Conservation (phyloP, 768 basidiomycete genomes). For the Boletellus emodensis region DNA sequence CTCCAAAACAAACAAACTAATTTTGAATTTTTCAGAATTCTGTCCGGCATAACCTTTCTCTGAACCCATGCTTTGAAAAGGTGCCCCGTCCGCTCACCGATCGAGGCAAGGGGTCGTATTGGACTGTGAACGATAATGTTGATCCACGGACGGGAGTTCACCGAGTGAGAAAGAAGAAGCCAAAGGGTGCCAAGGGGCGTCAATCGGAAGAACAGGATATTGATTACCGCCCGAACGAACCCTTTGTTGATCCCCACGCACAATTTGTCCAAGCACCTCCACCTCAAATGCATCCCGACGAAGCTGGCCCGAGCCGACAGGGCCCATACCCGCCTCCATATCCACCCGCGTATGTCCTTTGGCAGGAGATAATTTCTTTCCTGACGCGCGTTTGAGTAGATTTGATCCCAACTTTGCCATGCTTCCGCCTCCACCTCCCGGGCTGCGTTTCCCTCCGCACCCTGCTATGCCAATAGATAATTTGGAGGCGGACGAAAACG, state of each 20-base stretch:
- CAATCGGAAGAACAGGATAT: constrained; percentile 57
- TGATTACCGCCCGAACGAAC: constrained; percentile 58
- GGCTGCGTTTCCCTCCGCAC: constrained; percentile 60
- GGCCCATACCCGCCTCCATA: constrained; percentile 59
- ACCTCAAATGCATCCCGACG: constrained; percentile 55
- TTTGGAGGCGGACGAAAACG: constrained; percentile 71
- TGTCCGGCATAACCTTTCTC: constrained; percentile 84
- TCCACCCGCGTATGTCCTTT: constrained; percentile 45
- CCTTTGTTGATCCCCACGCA: constrained; percentile 52
- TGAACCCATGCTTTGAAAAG: constrained; percentile 90
- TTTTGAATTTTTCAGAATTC: constrained; percentile 59
- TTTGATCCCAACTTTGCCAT: constrained; percentile 72
- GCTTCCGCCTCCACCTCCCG: constrained; percentile 47
- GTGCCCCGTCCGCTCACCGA: constrained; percentile 89
- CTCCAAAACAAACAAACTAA: constrained; percentile 28
- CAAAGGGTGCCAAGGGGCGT: constrained; percentile 50
- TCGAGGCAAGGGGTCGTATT: constrained; percentile 87
- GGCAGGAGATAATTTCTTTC: not conserved
- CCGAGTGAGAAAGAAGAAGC: constrained; percentile 83
- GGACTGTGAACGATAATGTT: constrained; percentile 89
- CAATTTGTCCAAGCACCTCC: constrained; percentile 51
- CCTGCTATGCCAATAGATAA: constrained; percentile 64
- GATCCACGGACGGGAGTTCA: constrained; percentile 88
- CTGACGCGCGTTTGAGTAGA: constrained; percentile 33
- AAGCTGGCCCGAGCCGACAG: constrained; percentile 56